Percentiles rank a stretch among this genome's conserved stretches.
phyloP scores from a whole-genome alignment of 2,329 filamentous ascomycete genomes.

The Chaetomiaceae sp. region DNA sequence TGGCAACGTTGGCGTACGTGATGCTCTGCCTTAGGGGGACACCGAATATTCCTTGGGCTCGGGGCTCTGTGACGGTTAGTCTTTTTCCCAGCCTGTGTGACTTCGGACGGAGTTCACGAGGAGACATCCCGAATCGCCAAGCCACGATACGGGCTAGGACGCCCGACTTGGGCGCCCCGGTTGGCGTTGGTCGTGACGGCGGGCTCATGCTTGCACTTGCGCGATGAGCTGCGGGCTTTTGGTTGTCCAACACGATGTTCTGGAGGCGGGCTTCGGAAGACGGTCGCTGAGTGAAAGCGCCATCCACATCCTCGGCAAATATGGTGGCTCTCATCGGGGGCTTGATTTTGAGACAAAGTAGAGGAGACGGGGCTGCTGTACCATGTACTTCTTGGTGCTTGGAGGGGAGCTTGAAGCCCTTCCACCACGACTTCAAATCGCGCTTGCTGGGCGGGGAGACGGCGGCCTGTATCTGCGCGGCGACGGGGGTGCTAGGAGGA shows the following conservation, averaged over 20 bases:
- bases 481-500: conserved; percentile 13
- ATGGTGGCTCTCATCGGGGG: conserved; percentile 17
- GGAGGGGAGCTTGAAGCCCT: conserved; percentile 73
- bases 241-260: conserved; percentile 13
- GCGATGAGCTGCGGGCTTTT: conserved; percentile 16
- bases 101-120: conserved; percentile 12
- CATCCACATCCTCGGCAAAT: conserved; percentile 23
- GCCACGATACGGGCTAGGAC: conserved; percentile 16
- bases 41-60: conserved; percentile 79
- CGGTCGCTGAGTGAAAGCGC: conserved; percentile 6
- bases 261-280: conserved; percentile 11
- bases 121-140: conserved; percentile 14
- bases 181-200: conserved; percentile 4
- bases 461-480: conserved; percentile 37
- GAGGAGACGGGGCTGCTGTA: conserved; percentile 40
- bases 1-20: conserved; percentile 95
- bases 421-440: conserved; percentile 96
- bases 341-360: conserved; percentile 14
- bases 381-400: conserved; percentile 53
- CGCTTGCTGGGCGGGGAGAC: conserved; percentile 69
- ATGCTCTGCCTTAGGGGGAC: conserved; percentile 92
- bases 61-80: conserved; percentile 37
- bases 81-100: conserved; percentile 8
- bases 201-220: conserved; percentile 25
- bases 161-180: conserved; percentile 18